phyloP scores from a whole-genome alignment of 139 green algal species.

The Picochlorum sp. region DNA sequence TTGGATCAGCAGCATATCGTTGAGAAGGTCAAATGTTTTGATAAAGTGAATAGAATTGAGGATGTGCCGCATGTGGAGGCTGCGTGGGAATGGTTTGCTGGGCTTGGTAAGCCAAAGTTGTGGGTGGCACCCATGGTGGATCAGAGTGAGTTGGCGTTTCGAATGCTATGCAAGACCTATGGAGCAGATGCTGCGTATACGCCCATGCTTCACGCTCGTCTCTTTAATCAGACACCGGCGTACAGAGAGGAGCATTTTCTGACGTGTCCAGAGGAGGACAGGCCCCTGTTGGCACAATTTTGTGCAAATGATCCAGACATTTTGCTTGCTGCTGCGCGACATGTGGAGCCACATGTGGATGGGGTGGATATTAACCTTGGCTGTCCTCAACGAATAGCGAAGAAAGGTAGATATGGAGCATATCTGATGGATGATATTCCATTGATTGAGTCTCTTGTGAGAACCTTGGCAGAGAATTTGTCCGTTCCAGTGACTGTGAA shows the following conservation, averaged over 20 bases:
- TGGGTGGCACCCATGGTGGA: constrained; percentile 95
- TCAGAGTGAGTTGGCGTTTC: constrained; percentile 91
- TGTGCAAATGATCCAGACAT: constrained; percentile 89
- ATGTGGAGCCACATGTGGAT: constrained; percentile 68
- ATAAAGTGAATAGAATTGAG: neutral
- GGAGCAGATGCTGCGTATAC: constrained; percentile 89
- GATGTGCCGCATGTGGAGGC: constrained; percentile 23
- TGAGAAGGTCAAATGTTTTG: neutral
- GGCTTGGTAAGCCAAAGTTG: constrained; percentile 63
- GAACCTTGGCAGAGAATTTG: constrained; percentile 32
- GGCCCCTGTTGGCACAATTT: constrained; percentile 94
- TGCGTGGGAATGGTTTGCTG: constrained; percentile 69
- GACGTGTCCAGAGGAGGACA: constrained; percentile 58
- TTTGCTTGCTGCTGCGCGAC: constrained; percentile 65
- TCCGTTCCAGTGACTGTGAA: constrained; percentile 68
- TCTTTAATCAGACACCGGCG: constrained; percentile 61
- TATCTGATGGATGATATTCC: constrained; percentile 87
- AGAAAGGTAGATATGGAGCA: constrained; percentile 48
- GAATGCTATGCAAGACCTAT: constrained; percentile 78
- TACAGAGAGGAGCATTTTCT: constrained; percentile 88
- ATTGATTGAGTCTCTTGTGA: constrained; percentile 57
- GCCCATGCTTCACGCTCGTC: constrained; percentile 91
- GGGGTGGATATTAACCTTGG: constrained; percentile 96
- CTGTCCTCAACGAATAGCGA: constrained; percentile 89
- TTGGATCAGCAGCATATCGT: neutral